Evolutionary conservation across 192 early-diverging fungal genomes (phyloP), one percentile per base, ranked within the genome.

Genomic region (Coemansia sp.): DNA sequence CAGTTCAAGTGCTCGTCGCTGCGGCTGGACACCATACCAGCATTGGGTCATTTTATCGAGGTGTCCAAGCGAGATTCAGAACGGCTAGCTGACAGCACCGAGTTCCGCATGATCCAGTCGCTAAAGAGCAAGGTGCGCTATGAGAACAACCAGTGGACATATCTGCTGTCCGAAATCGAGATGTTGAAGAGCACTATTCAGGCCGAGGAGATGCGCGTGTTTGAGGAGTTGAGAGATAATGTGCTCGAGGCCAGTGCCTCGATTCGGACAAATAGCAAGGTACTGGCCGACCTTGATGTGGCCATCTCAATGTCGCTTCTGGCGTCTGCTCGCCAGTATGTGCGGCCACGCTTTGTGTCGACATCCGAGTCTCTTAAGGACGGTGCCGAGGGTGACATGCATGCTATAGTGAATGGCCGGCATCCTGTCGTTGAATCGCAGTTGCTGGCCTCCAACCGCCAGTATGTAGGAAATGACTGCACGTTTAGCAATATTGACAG

Each of bases 221-320:
- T 87, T 68, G 82, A 87, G 43, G 65, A 82, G 41, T 64, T 86
- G 34, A 62, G 82, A 27, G 68, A 79, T 53, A 61, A 61, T 27
- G 86, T 76, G 7, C 43, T 89, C 40, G 84, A 84, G 2, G 78
- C 87, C 27, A 84, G 87, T 35, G 52, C 78, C 3, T 62, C 83
- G 0, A 88, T 90, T 49, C 73, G 89, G 11, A 84, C 82, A 7
- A 90, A 87, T 74, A 87, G 86, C 60, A 81, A 76, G 56, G 74
- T 83, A 3, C 62, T 93, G 35, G 89, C 89, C 0, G 85, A 91
- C 53, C 62, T 93, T 29, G 92, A 93, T 65, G 88, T 89, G 7
- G 76, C 89, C 0, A 80, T 87, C 1, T 84, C 87, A 0, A 89
- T 91, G 76, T 83, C 90, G 16, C 50, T 78, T 8, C 62, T 91